These are phyloP conservation scores for Dryadomyces quercivorus DNA, from an alignment of 2,329 filamentous ascomycete genomes.

Conservation along the genomic window DNA sequence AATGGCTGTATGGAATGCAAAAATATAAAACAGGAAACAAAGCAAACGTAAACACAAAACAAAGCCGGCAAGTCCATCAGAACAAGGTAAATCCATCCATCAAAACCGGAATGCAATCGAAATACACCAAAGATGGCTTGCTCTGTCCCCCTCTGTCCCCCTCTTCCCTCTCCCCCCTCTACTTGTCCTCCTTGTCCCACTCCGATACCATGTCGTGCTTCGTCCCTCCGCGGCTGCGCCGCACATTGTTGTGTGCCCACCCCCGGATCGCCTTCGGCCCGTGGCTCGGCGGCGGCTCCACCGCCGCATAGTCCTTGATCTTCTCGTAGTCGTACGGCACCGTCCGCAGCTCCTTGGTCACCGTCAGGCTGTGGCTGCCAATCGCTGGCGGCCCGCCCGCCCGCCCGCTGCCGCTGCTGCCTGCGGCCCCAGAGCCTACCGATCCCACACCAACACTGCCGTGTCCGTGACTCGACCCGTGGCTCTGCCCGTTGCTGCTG, in stretches of 20 bases:
- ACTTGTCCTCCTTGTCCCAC: conserved; percentile 3
- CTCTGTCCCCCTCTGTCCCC: not conserved
- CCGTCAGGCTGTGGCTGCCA: not conserved
- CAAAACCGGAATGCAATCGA: not conserved
- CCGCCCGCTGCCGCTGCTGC: no score
- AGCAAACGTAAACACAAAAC: not conserved
- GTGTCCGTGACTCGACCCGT: not conserved
- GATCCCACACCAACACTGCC: no score
- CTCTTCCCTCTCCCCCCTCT: not conserved
- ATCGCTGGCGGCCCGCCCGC: conserved; percentile 18
- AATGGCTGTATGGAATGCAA: no score
- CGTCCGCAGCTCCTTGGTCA: conserved; percentile 35
- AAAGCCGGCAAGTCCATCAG: not conserved
- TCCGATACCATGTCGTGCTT: conserved; percentile 2
- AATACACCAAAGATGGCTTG: not conserved
- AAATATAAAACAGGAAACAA: not conserved
- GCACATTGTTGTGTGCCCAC: conserved; percentile 37
- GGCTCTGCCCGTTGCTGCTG: not conserved
- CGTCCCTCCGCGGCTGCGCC: conserved; percentile 15
- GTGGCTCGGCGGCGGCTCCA: conserved; percentile 41
- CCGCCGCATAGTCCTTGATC: conserved; percentile 45
- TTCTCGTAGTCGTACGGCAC: conserved; percentile 42
- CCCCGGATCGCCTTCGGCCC: conserved; percentile 45
- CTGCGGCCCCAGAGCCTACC: no score
- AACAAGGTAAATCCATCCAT: not conserved